Evolutionary conservation across 805 yeast species (phyloP), one percentile per base, ranked within the genome.

Genomic region (Nakazawaea ishiwadae): DNA sequence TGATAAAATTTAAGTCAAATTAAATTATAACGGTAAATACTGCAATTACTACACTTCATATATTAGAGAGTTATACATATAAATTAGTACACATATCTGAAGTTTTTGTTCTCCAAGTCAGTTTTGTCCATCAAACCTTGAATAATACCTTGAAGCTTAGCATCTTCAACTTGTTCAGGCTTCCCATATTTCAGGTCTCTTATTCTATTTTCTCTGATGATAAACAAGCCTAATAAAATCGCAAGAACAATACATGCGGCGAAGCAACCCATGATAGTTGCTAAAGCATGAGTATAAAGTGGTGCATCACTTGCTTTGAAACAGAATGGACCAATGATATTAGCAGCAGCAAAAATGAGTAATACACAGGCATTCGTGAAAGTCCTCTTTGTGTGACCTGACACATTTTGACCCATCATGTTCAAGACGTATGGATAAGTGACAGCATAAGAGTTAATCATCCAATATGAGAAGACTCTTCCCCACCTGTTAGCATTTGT

Each of bases 321-420:
- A 11, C 75, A 63, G 48, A 71, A 76, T 1, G 80, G 78, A 4
- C 81, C 81, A 35, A 66, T 60, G 42, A 73, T 56, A 51, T 76
- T 77, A 15, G 81, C 81, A n/a, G 65, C 71, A 48, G 77, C 72
- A 55, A 69, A 74, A 12, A 67, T 69, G 29, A 74, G 51, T 32
- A 75, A 61, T 39, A 63, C 50, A 28, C 68, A 49, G 12, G 76
- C 74, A 49, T 66, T 71, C 11, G 65, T 65, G 7, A 69, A 60
- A 24, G 63, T 55, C 52, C 72, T 73, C 59, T 75, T 76, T 14
- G 81, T 73, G 52, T 71, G 73, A 10, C 81, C 81, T 4, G 74
- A 71, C 38, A 65, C 58, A 45, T 73, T 70, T 31, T 53, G 46
- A 35, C 61, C 59, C 37, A 53, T 48, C 32, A 56, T 39, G 30